Conservation (phyloP, 768 basidiomycete species). For the Infundibulicybe gibba region DNA sequence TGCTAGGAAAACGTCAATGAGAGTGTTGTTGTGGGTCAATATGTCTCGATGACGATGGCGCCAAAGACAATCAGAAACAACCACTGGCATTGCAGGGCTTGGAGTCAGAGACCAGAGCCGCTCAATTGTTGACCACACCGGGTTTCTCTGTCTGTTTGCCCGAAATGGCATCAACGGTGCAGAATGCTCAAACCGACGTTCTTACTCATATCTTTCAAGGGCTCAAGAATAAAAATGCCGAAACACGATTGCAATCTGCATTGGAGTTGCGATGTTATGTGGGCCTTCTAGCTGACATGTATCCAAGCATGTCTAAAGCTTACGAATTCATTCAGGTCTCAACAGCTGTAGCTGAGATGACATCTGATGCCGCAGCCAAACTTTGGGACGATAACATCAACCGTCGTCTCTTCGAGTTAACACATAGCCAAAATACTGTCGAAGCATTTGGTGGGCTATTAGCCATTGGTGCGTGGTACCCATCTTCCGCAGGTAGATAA, state of each 20-base stretch:
- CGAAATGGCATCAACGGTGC: conserved; percentile 59
- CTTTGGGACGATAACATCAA: conserved; percentile 87
- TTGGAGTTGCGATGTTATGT: conserved; percentile 74
- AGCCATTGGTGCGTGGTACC: conserved; percentile 70
- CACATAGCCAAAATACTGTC: conserved; percentile 72
- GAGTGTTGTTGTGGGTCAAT: background rate
- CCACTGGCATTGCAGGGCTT: too few species aligned
- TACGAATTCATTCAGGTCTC: conserved; percentile 48
- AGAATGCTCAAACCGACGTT: conserved; percentile 51
- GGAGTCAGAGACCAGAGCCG: too few species aligned
- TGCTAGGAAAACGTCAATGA: background rate
- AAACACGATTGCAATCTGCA: conserved; percentile 66
- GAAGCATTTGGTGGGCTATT: conserved; percentile 86
- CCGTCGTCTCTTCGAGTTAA: conserved; percentile 73
- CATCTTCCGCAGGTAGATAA: background rate
- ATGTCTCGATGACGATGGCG: background rate
- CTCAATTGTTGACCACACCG: too few species aligned
- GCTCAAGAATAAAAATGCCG: conserved; percentile 60
- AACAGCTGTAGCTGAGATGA: conserved; percentile 73
- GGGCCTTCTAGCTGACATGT: conserved; percentile 19
- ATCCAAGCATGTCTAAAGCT: conserved; percentile 1
- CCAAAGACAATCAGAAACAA: background rate
- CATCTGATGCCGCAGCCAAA: conserved; percentile 75
- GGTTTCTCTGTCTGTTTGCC: background rate
- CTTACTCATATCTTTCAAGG: conserved; percentile 66